Percentiles rank a stretch among this genome's conserved stretches.
phyloP scores from a whole-genome alignment of 2,329 filamentous ascomycete genomes.

The Hymenoscyphus repandus region DNA sequence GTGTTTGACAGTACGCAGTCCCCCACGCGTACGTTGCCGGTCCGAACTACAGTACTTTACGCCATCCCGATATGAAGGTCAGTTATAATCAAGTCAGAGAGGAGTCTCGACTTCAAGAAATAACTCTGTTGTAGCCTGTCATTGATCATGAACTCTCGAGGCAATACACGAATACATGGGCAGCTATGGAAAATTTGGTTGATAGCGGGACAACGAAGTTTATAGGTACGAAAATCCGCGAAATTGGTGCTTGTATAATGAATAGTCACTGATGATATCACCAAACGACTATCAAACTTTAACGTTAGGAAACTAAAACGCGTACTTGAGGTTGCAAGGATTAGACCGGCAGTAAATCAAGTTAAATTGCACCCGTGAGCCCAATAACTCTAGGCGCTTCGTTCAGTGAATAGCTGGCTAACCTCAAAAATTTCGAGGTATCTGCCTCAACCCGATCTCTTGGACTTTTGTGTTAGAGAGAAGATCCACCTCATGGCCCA shows the following conservation, averaged over 20 bases:
- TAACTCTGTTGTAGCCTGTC: neutral
- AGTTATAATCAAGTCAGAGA: too few relatives aligned
- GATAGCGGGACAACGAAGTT: neutral
- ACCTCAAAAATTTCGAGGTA: neutral
- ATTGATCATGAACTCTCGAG: slow-evolving; percentile 1
- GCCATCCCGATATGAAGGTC: too few relatives aligned
- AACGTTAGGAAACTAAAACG: neutral
- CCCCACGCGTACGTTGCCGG: neutral
- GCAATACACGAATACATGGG: neutral
- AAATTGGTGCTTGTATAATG: too few relatives aligned
- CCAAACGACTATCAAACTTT: slow-evolving; percentile 2
- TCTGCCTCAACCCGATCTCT: neutral
- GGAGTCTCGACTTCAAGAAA: neutral
- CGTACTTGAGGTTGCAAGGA: neutral
- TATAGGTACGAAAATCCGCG: neutral
- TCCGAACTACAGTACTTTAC: neutral
- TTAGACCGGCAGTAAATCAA: neutral
- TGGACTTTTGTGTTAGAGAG: neutral
- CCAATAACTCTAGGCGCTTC: too few relatives aligned
- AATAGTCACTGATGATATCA: too few relatives aligned
- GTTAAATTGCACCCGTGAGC: slow-evolving; percentile 3
- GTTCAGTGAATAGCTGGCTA: too few relatives aligned
- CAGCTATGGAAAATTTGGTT: slow-evolving; percentile 1
- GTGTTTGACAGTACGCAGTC: too few relatives aligned
- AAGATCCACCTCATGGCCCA: slow-evolving; percentile 10